These are phyloP conservation scores for Candida sp. DNA, from an alignment of 1,139 yeast species.

Conservation along the genomic window DNA sequence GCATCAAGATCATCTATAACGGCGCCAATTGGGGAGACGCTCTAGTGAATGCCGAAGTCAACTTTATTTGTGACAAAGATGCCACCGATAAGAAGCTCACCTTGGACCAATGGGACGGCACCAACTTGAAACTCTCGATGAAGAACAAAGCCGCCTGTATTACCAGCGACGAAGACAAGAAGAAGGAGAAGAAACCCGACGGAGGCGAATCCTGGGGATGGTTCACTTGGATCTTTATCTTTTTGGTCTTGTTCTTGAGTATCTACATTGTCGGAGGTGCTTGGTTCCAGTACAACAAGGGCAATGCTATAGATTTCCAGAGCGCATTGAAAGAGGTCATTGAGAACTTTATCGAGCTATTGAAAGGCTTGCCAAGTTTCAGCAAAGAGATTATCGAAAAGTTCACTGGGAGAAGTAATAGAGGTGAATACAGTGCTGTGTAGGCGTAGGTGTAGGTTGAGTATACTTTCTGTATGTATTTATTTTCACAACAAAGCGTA, in stretches of 20 bases:
- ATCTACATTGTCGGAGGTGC: conserved; percentile 80
- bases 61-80: conserved; percentile 53
- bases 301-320: conserved; percentile 54
- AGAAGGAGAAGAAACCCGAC: conserved; percentile 27
- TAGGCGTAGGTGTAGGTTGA: neutral
- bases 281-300: conserved; percentile 68
- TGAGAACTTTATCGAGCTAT: conserved; percentile 64
- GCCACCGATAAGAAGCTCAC: conserved; percentile 37
- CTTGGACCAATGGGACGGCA: conserved; percentile 37
- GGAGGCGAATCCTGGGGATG: conserved; percentile 69
- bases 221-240: conserved; percentile 76
- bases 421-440: conserved; percentile 27
- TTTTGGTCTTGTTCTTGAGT: conserved; percentile 69
- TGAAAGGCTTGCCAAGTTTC: conserved; percentile 73
- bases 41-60: conserved; percentile 53
- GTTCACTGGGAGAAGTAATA: conserved; percentile 65
- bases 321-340: conserved; percentile 71
- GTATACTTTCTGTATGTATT: neutral
- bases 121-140: conserved; percentile 27
- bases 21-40: conserved; percentile 78
- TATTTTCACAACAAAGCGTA: neutral
- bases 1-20: conserved; percentile 49
- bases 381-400: conserved; percentile 70
- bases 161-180: conserved; percentile 27
- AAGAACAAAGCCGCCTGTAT: conserved; percentile 43